Percentiles rank a stretch among this genome's conserved stretches.
phyloP scores from a whole-genome alignment of 208 protist species.

The Porcisia hertigi region DNA sequence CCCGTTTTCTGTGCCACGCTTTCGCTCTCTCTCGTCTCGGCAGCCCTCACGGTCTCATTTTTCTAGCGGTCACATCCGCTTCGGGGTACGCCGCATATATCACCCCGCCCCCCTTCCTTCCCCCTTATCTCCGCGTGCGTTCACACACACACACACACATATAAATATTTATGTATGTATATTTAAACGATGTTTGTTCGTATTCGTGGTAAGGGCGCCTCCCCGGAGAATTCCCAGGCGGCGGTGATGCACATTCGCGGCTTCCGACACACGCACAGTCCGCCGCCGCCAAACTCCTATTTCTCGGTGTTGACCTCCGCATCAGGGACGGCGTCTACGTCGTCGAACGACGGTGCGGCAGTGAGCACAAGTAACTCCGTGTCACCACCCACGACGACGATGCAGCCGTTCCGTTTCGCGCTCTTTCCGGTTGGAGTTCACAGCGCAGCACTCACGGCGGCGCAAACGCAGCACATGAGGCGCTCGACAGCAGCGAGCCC shows the following conservation, averaged over 20 bases:
- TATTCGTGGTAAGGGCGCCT: constrained; percentile 76
- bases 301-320: constrained; percentile 6
- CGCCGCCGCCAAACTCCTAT: constrained; percentile 24
- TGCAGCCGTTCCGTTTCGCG: constrained; percentile 41
- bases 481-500: not conserved
- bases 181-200: constrained; percentile 67
- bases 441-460: constrained; percentile 7
- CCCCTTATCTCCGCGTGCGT: not conserved
- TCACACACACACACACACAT: not conserved
- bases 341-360: not conserved
- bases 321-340: not conserved
- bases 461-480: constrained; percentile 3
- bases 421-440: constrained; percentile 73
- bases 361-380: not conserved
- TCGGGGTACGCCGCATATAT: not conserved
- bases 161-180: not conserved
- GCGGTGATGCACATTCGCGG: constrained; percentile 70
- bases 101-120: not conserved
- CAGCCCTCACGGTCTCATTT: no score
- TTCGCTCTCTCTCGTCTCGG: no score
- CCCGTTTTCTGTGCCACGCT: no score
- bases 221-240: constrained; percentile 86
- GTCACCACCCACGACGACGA: not conserved
- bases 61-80: not conserved
- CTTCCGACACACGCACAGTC: constrained; percentile 66